Base-by-base conservation (phyloP, 2,329 filamentous ascomycete species). In the Colletotrichum somersetense region DNA sequence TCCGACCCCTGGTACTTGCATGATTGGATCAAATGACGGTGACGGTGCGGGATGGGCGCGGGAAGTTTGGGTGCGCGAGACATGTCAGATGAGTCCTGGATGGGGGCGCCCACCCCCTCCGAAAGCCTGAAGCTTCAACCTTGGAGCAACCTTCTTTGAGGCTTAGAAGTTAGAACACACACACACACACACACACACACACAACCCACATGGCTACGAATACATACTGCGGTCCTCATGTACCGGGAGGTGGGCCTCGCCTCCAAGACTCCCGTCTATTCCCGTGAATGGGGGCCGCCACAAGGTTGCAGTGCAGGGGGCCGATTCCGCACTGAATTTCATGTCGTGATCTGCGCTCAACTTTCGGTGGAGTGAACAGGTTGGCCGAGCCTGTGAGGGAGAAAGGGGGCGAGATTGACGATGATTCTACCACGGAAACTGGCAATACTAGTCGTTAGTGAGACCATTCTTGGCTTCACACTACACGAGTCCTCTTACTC, bases 1-100 rank as follows among this genome's bases (percentile, higher is more conserved):
- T 66, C 59, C 53, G 55, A 26, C 53, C 53, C 58, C 69, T 50
- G 69, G 46, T 35, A 55, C 59, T 72, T 56, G 66, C 33, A 55
- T 7, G 66, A 53, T 56, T 50, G 66, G 66, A 65, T 70, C 70
- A 72, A 72, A 69, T 69, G 70, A 72, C 70, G 70, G 66, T 65
- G 70, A 70, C 66, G 66, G 35, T 64, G 59, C 69, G 70, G 70
- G 59, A 62, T 50, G 48, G 55, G 33, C 40, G 55, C 70, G 70
- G 70, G 61, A 70, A 18, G 66, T 61, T 64, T 72, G 61, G 70
- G 59, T 61, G 70, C 61, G 48, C 26, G 38, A 42, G 62, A 66
- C 62, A 59, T 70, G 62, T 70, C 67, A 70, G 62, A 70, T 66
- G 55, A 62, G 57, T 42, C 56, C 56, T 38, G 50, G 65, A 52